Evolutionary conservation across 148 eudicot genomes (phyloP).

Genomic region (Camellia sinensis): DNA sequence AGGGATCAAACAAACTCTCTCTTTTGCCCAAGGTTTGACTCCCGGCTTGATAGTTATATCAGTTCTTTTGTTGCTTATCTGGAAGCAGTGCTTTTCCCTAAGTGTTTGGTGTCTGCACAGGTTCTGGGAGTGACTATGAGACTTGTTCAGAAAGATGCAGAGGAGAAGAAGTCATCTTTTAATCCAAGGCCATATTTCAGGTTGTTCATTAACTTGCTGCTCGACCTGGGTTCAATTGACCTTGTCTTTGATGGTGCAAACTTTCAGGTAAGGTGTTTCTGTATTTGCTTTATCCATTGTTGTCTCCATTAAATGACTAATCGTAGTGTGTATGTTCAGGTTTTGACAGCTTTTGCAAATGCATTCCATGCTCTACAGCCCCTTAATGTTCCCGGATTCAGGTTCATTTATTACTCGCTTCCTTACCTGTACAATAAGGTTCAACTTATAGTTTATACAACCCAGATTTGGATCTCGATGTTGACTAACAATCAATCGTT

Average conservation of each 20-base stretch:
- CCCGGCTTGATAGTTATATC: slow-evolving; percentile 3
- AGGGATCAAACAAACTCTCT: slow-evolving; percentile 67
- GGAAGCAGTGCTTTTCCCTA: not conserved
- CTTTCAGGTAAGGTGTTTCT: slow-evolving; percentile 56
- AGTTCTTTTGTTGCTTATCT: not conserved
- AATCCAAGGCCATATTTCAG: slow-evolving; percentile 94
- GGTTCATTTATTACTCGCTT: slow-evolving; percentile 36
- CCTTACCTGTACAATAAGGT: not conserved
- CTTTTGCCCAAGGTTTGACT: slow-evolving; percentile 71
- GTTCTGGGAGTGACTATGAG: slow-evolving; percentile 73
- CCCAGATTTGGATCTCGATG: not conserved
- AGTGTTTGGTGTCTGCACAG: slow-evolving; percentile 27
- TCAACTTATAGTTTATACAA: not conserved
- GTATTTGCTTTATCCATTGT: not conserved
- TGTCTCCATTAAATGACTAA: slow-evolving; percentile 11
- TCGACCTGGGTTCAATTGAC: slow-evolving; percentile 72
- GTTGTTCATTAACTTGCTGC: slow-evolving; percentile 78
- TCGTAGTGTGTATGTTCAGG: slow-evolving; percentile 39
- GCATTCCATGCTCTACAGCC: slow-evolving; percentile 93
- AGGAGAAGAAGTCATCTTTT: slow-evolving; percentile 70
- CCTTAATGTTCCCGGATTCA: slow-evolving; percentile 88
- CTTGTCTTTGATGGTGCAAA: slow-evolving; percentile 79
- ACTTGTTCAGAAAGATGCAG: slow-evolving; percentile 77
- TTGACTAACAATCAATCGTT: not conserved
- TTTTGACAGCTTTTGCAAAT: slow-evolving; percentile 83